phyloP scores from a whole-genome alignment of 129 eudicot genomes.

The Solidago caesia region DNA sequence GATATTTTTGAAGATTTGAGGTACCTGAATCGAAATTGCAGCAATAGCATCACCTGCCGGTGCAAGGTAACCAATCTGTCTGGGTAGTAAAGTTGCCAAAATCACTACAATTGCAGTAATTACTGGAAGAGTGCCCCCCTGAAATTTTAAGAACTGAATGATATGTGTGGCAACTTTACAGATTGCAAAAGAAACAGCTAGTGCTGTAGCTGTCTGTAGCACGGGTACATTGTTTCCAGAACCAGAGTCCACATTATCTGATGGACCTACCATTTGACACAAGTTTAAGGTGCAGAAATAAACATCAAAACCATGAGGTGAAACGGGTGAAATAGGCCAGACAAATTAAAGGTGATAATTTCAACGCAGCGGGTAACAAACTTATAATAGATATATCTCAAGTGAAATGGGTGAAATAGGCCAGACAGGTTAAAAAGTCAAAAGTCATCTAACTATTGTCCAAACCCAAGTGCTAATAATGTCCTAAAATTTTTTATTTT shows the following conservation, averaged over 20 bases:
- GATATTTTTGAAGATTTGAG: neutral
- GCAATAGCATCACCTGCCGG: conserved; percentile 80
- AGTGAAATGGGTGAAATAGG: no score
- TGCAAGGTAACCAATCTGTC: conserved; percentile 59
- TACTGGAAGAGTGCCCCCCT: conserved; percentile 67
- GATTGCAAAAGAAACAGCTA: conserved; percentile 69
- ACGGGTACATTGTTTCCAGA: conserved; percentile 49
- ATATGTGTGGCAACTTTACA: conserved; percentile 59
- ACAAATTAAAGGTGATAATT: no score
- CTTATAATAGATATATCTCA: no score
- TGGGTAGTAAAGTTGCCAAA: conserved; percentile 70
- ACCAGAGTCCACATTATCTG: conserved; percentile 22
- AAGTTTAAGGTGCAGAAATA: conserved; percentile 11
- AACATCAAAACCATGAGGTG: conserved; percentile 3
- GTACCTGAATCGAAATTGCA: conserved; percentile 79
- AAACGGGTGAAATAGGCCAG: no score
- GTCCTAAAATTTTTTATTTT: no score
- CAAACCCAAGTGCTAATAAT: no score
- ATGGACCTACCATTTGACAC: conserved; percentile 41
- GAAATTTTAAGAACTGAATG: conserved; percentile 37
- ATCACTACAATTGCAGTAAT: conserved; percentile 67
- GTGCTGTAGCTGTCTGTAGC: conserved; percentile 58
- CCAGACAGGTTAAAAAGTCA: no score
- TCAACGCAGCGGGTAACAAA: no score
- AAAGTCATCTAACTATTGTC: no score